These are phyloP conservation scores for Trapa incisa DNA, from an alignment of 345 rosid genomes.

Conservation along the genomic window DNA sequence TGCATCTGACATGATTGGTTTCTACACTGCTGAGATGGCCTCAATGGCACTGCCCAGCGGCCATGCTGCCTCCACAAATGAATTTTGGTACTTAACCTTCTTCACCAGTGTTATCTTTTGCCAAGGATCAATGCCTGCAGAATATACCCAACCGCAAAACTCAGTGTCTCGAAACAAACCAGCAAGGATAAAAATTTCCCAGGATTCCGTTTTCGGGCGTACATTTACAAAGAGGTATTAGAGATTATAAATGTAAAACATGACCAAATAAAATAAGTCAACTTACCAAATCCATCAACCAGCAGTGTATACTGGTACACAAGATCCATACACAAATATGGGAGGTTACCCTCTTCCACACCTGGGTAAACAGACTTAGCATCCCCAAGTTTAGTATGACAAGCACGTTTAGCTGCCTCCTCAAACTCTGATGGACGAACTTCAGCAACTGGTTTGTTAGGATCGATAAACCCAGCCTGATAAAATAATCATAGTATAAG, in stretches of 20 bases:
- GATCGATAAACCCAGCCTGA: slow-evolving; percentile 74
- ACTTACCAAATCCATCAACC: slow-evolving; percentile 78
- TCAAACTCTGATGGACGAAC: slow-evolving; percentile 68
- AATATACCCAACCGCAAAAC: not conserved
- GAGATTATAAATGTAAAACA: not conserved
- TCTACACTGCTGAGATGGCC: slow-evolving; percentile 44
- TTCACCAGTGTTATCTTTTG: slow-evolving; percentile 79
- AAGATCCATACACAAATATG: slow-evolving; percentile 92
- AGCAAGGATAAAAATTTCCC: not conserved
- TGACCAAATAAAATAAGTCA: not conserved
- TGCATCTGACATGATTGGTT: slow-evolving; percentile 11
- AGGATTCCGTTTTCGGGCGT: not conserved
- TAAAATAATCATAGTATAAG: not conserved
- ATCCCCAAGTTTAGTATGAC: slow-evolving; percentile 54
- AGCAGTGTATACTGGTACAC: slow-evolving; percentile 74
- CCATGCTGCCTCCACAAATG: slow-evolving; percentile 94
- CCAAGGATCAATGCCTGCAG: slow-evolving; percentile 54
- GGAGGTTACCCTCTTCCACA: slow-evolving; percentile 44
- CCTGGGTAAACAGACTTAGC: slow-evolving; percentile 38
- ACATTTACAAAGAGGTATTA: not conserved
- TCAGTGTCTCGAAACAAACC: not conserved
- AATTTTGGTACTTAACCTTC: slow-evolving; percentile 50
- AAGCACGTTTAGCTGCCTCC: slow-evolving; percentile 78
- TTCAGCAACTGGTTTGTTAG: slow-evolving; percentile 49
- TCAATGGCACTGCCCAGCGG: slow-evolving; percentile 97